phyloP scores from a whole-genome alignment of 2,329 filamentous ascomycete species.

The Apiospora phragmitis region DNA sequence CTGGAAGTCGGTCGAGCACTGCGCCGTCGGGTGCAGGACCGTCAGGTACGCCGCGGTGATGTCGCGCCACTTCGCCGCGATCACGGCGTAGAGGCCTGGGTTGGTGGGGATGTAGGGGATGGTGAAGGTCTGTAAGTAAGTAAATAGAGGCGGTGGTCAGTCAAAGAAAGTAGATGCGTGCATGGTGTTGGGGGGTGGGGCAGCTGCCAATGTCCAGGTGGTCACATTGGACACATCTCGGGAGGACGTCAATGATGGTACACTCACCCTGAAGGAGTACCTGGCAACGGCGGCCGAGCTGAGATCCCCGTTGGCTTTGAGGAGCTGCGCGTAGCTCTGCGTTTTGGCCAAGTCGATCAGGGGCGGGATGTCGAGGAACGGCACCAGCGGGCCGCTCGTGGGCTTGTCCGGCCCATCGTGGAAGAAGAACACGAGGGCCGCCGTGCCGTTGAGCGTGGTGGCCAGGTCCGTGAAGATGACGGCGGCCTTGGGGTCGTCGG shows the following conservation, averaged over 20 bases:
- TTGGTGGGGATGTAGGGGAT: slow-evolving; percentile 24
- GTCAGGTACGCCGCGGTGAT: slow-evolving; percentile 28
- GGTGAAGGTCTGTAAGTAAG: slow-evolving; percentile 22
- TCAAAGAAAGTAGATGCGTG: neutral
- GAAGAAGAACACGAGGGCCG: slow-evolving; percentile 34
- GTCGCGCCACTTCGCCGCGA: slow-evolving; percentile 29
- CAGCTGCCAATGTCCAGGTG: neutral
- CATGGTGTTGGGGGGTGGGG: neutral
- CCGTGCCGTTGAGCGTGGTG: slow-evolving; percentile 20
- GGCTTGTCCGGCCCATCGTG: slow-evolving; percentile 34
- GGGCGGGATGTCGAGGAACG: slow-evolving; percentile 31
- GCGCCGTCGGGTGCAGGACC: slow-evolving; percentile 22
- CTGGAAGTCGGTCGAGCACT: slow-evolving; percentile 34
- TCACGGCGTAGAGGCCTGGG: slow-evolving; percentile 34
- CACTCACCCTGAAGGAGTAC: slow-evolving; percentile 19
- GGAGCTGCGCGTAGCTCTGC: slow-evolving; percentile 19
- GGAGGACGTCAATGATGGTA: neutral
- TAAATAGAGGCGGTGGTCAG: too few species aligned
- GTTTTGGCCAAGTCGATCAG: slow-evolving; percentile 16
- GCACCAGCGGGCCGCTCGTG: slow-evolving; percentile 28
- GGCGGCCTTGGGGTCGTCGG: slow-evolving; percentile 29
- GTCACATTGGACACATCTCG: neutral
- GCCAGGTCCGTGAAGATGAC: slow-evolving; percentile 24
- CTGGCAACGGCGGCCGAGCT: neutral
- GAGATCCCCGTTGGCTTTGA: slow-evolving; percentile 20